phyloP scores from a whole-genome alignment of 2,329 filamentous ascomycete genomes.

The Kalaharituber pfeilii region DNA sequence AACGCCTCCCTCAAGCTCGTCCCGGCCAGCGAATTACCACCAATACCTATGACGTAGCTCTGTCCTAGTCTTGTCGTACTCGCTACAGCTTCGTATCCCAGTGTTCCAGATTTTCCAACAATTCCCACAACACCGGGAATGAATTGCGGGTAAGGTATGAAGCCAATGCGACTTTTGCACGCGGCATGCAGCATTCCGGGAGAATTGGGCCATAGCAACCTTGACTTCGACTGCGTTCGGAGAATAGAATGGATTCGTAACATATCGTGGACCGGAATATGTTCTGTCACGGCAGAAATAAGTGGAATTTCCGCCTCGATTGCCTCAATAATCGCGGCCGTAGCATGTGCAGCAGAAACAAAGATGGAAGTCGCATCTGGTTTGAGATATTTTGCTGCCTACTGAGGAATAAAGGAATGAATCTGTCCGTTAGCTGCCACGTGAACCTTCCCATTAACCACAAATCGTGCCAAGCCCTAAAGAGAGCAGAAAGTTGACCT shows the following conservation, averaged over 20 bases:
- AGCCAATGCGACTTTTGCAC: slow-evolving; percentile 53
- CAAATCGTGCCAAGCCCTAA: no score
- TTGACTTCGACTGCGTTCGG: slow-evolving; percentile 50
- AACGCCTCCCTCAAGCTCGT: slow-evolving; percentile 58
- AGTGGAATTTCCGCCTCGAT: slow-evolving; percentile 63
- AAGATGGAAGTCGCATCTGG: slow-evolving; percentile 67
- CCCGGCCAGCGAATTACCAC: slow-evolving; percentile 56
- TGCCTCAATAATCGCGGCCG: slow-evolving; percentile 58
- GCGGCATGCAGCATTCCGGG: slow-evolving; percentile 63
- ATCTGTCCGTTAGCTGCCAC: background rate
- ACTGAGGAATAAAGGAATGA: background rate
- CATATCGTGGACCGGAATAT: slow-evolving; percentile 63
- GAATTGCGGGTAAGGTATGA: slow-evolving; percentile 60
- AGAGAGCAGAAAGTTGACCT: no score
- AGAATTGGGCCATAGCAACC: slow-evolving; percentile 64
- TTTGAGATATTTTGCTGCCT: slow-evolving; percentile 52
- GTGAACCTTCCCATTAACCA: no score
- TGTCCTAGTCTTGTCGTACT: slow-evolving; percentile 57
- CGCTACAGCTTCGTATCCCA: slow-evolving; percentile 65
- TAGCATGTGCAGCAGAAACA: slow-evolving; percentile 57
- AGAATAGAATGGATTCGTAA: slow-evolving; percentile 55
- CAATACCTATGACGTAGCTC: slow-evolving; percentile 60
- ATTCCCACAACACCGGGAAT: slow-evolving; percentile 52
- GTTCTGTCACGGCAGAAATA: slow-evolving; percentile 62
- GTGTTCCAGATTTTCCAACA: slow-evolving; percentile 61